These are phyloP conservation scores for Phaeosphaeriaceae sp. DNA, from an alignment of 2,329 filamentous ascomycete species.

Conservation along the genomic window DNA sequence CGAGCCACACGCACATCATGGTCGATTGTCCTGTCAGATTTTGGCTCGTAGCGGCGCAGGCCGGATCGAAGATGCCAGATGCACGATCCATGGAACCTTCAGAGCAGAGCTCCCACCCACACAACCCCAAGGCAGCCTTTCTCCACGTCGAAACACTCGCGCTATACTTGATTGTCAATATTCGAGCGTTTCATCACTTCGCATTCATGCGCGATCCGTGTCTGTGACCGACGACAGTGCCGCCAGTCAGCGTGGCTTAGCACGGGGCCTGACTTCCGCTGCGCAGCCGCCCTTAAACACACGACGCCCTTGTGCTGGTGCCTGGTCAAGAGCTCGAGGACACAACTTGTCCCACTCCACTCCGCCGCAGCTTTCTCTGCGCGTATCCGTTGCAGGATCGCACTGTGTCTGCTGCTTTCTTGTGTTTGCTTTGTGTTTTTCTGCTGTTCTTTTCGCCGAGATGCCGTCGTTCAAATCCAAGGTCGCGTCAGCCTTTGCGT, in stretches of 20 bases:
- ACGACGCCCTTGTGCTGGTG: conserved; percentile 36
- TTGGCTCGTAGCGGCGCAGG: neutral
- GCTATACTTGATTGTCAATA: neutral
- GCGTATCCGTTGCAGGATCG: conserved; percentile 11
- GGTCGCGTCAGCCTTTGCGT: conserved; percentile 39
- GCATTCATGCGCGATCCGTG: conserved; percentile 24
- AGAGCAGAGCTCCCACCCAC: neutral
- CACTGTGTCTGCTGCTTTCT: conserved; percentile 4
- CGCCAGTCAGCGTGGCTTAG: neutral
- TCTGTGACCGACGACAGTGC: conserved; percentile 20
- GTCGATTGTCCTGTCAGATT: neutral
- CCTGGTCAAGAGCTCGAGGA: conserved; percentile 35
- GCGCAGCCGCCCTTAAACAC: conserved; percentile 21
- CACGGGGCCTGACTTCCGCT: neutral
- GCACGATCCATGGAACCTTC: neutral
- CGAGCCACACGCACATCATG: neutral
- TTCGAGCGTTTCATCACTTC: conserved; percentile 23
- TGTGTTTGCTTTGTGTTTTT: conserved; percentile 2
- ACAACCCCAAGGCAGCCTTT: neutral
- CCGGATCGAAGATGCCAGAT: neutral
- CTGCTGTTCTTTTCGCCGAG: conserved; percentile 15
- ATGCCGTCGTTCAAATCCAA: conserved; percentile 46
- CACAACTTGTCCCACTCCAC: conserved; percentile 26
- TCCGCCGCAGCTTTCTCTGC: conserved; percentile 26
- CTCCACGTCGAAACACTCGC: neutral